These are phyloP conservation scores for Suillus lakei DNA, from an alignment of 768 basidiomycete genomes.

Conservation along the genomic window DNA sequence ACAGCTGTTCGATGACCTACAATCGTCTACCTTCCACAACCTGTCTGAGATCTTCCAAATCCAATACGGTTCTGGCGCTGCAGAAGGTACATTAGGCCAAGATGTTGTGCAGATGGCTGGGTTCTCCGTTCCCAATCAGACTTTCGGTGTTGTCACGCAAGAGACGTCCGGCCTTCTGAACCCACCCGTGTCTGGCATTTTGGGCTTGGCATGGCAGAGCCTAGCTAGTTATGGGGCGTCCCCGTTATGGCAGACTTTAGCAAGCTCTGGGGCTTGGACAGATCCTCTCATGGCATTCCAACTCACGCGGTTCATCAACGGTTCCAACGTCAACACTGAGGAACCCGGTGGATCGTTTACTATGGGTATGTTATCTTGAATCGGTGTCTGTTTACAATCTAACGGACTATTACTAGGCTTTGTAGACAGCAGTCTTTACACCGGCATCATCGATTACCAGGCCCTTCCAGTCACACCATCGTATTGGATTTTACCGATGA, in stretches of 20 bases:
- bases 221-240: constrained; percentile 73
- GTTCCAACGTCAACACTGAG: constrained; percentile 40
- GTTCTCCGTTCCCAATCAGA: constrained; percentile 78
- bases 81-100: constrained; percentile 66
- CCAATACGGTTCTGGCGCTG: constrained; percentile 82
- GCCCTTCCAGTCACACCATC: constrained; percentile 57
- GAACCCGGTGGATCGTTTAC: constrained; percentile 80
- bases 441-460: constrained; percentile 84
- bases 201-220: constrained; percentile 82
- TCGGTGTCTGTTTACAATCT: background rate
- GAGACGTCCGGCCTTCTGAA: constrained; percentile 65
- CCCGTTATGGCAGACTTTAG: constrained; percentile 89
- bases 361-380: constrained; percentile 51
- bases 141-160: constrained; percentile 65
- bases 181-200: constrained; percentile 80
- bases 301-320: constrained; percentile 70
- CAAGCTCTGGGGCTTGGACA: constrained; percentile 61
- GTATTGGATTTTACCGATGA: constrained; percentile 84
- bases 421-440: constrained; percentile 73
- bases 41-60: constrained; percentile 63
- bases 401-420: constrained; percentile 49
- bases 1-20: constrained; percentile 50
- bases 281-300: constrained; percentile 83
- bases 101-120: constrained; percentile 91
- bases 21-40: constrained; percentile 67